Conservation (phyloP, 2,329 filamentous ascomycete genomes). For the Aschersonia sp. region DNA sequence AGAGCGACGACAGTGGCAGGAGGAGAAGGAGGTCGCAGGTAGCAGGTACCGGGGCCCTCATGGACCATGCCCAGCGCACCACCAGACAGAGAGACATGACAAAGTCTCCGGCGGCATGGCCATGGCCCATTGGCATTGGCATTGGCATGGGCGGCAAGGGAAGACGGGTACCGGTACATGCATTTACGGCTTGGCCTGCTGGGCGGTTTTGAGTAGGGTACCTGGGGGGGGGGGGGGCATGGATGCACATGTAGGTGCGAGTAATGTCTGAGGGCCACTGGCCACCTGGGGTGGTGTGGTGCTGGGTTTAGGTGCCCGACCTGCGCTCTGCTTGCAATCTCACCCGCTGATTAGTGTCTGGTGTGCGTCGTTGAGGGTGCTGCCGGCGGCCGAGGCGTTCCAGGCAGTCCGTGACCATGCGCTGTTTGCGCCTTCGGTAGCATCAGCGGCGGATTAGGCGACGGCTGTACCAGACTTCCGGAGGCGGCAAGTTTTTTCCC, state of each 20-base stretch:
- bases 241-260: not conserved
- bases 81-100: not conserved
- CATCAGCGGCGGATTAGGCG: conserved; percentile 1
- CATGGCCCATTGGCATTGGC: not conserved
- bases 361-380: no score
- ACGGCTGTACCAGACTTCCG: not conserved
- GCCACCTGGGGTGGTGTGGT: not conserved
- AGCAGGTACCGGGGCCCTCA: not conserved
- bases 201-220: not conserved
- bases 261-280: not conserved
- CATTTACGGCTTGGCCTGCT: not conserved
- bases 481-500: not conserved
- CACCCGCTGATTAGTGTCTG: not conserved
- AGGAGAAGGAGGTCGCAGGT: not conserved
- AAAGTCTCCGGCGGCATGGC: not conserved
- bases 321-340: not conserved
- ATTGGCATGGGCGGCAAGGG: not conserved
- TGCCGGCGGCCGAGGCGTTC: no score
- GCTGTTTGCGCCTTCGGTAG: not conserved
- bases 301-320: not conserved
- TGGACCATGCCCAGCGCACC: not conserved
- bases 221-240: not conserved
- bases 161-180: not conserved
- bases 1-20: not conserved
- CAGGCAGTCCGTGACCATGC: not conserved